phyloP scores from a whole-genome alignment of 2,329 filamentous ascomycete species.

The Colletotrichum navitas region DNA sequence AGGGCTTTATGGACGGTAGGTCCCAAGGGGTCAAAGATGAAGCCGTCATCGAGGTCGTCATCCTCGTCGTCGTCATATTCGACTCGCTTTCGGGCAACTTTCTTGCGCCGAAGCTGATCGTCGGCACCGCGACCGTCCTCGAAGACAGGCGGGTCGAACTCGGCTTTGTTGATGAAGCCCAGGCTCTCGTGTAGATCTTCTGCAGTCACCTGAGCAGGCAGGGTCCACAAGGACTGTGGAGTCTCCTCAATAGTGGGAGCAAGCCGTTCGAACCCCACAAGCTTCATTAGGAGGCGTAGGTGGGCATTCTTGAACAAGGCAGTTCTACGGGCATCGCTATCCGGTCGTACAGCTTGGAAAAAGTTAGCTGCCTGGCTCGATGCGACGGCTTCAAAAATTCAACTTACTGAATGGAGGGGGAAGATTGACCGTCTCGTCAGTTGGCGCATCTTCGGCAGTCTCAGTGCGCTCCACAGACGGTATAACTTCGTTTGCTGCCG shows the following conservation, averaged over 20 bases:
- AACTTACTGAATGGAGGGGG: conserved; percentile 63
- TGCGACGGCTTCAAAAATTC: not conserved
- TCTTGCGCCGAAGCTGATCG: conserved; percentile 82
- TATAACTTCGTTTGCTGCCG: conserved; percentile 75
- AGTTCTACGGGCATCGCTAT: conserved; percentile 74
- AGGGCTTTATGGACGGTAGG: conserved; percentile 69
- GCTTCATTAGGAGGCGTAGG: conserved; percentile 84
- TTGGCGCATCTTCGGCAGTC: conserved; percentile 45
- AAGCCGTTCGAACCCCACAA: conserved; percentile 76
- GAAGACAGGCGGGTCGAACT: conserved; percentile 82
- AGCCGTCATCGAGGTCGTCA: conserved; percentile 61
- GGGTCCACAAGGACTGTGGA: conserved; percentile 80
- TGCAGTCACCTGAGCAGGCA: conserved; percentile 75
- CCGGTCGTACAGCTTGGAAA: conserved; percentile 68
- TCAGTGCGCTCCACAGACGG: conserved; percentile 52
- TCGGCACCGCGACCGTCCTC: conserved; percentile 81
- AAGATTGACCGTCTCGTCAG: conserved; percentile 53
- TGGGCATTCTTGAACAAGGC: conserved; percentile 92
- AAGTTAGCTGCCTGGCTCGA: conserved; percentile 47
- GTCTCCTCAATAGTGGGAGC: conserved; percentile 73
- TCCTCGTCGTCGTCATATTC: conserved; percentile 77
- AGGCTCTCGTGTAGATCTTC: conserved; percentile 75
- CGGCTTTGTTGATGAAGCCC: conserved; percentile 80
- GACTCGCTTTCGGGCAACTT: conserved; percentile 65
- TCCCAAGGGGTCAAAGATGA: conserved; percentile 77